phyloP scores from a whole-genome alignment of 73 alveolate genomes.

The Breviolum minutum region DNA sequence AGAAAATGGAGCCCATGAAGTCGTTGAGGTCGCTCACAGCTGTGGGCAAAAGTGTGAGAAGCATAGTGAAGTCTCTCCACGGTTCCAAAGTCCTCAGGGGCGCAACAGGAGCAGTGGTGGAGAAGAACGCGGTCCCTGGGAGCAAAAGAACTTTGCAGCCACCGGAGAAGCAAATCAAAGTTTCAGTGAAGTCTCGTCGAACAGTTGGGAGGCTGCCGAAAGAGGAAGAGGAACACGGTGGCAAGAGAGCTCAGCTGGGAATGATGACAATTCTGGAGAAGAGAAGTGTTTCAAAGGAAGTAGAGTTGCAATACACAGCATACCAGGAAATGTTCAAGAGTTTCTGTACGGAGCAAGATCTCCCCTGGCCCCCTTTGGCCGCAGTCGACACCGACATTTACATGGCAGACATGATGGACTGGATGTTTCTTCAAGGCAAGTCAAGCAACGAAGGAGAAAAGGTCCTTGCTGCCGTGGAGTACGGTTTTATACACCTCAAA shows the following conservation, averaged over 20 bases:
- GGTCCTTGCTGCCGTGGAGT: neutral
- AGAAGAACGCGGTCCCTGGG: neutral
- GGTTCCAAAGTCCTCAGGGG: neutral
- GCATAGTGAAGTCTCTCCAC: neutral
- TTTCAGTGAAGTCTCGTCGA: neutral
- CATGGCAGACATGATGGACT: conserved; percentile 18
- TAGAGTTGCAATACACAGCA: neutral
- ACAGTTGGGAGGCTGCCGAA: neutral
- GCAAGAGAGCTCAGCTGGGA: neutral
- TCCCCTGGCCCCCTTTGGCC: neutral
- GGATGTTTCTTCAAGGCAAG: neutral
- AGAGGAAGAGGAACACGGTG: neutral
- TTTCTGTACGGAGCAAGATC: neutral
- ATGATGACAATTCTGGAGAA: neutral
- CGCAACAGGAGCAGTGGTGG: neutral
- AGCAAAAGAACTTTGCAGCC: neutral
- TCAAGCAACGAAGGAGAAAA: conserved; percentile 1
- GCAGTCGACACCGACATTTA: conserved; percentile 7
- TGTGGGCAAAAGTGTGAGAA: too few relatives aligned
- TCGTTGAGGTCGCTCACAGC: neutral
- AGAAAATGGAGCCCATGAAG: neutral
- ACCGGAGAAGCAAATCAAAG: neutral
- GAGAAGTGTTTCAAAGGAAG: neutral
- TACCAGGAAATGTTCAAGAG: neutral
- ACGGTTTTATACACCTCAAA: neutral